phyloP scores from a whole-genome alignment of 495 filamentous ascomycete species.

The Immersiella caudata region DNA sequence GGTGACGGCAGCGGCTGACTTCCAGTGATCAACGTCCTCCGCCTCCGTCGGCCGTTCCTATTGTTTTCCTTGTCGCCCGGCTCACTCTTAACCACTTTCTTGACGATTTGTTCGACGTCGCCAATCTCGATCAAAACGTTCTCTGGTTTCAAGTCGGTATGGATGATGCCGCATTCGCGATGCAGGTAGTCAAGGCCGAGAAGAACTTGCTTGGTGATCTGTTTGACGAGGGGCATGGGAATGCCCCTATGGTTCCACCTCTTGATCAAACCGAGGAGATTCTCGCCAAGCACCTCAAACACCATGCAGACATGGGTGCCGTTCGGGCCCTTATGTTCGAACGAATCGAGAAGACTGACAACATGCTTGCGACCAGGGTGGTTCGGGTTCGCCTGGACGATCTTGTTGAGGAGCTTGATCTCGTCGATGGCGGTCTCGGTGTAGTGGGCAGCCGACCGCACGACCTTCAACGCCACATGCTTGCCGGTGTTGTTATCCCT shows the following conservation, averaged over 20 bases:
- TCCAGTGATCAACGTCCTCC: slow-evolving; percentile 93
- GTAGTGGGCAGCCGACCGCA: slow-evolving; percentile 95
- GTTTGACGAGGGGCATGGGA: slow-evolving; percentile 92
- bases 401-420: slow-evolving; percentile 96
- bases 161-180: slow-evolving; percentile 97
- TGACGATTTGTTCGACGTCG: slow-evolving; percentile 94
- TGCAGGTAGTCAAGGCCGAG: slow-evolving; percentile 95
- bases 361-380: slow-evolving; percentile 94
- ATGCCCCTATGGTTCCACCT: slow-evolving; percentile 97
- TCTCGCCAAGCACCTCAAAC: slow-evolving; percentile 96
- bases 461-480: slow-evolving; percentile 97
- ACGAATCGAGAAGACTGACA: slow-evolving; percentile 92
- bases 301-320: slow-evolving; percentile 99
- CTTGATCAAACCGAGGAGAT: slow-evolving; percentile 94
- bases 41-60: slow-evolving; percentile 87
- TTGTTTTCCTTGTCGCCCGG: slow-evolving; percentile 83
- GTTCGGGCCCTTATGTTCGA: slow-evolving; percentile 96
- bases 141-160: slow-evolving; percentile 97
- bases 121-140: slow-evolving; percentile 99
- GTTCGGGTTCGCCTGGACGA: slow-evolving; percentile 89
- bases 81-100: slow-evolving; percentile 90
- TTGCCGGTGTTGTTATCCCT: slow-evolving; percentile 87
- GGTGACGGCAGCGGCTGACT: slow-evolving; percentile 96
- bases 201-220: slow-evolving; percentile 97
- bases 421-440: slow-evolving; percentile 99